A percentile compares a stretch with the other conserved stretches of the same genome.
These are phyloP conservation scores for Galerina marginata DNA, from an alignment of 768 basidiomycete species.

Conservation along the genomic window DNA sequence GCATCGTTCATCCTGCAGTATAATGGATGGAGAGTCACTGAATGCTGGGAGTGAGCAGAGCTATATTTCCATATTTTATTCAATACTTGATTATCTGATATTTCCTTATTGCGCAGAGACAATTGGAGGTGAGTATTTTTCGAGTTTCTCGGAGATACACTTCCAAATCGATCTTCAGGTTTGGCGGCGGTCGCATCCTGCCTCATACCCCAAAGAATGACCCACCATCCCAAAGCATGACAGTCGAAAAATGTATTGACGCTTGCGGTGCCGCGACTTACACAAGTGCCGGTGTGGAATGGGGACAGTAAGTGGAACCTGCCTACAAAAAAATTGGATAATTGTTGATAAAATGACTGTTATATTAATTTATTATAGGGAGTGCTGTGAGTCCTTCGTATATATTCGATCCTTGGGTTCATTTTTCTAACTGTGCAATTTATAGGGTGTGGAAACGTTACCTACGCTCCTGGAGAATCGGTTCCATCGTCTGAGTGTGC, in stretches of 20 bases:
- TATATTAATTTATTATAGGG: neutral
- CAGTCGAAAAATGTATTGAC: slow-evolving; percentile 17
- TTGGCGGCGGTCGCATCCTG: slow-evolving; percentile 9
- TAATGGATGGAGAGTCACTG: slow-evolving; percentile 11
- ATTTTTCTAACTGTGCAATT: neutral
- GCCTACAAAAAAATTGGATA: no score
- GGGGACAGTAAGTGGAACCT: slow-evolving; percentile 9
- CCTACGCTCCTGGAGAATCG: slow-evolving; percentile 14
- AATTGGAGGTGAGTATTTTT: neutral
- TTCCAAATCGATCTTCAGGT: neutral
- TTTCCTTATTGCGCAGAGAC: slow-evolving; percentile 1
- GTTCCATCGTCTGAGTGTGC: slow-evolving; percentile 3
- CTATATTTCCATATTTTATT: neutral
- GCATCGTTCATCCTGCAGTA: slow-evolving; percentile 10
- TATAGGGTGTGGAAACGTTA: slow-evolving; percentile 12
- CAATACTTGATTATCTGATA: neutral
- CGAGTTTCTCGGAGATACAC: neutral
- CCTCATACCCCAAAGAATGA: slow-evolving; percentile 6
- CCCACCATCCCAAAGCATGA: slow-evolving; percentile 18
- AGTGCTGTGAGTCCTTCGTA: slow-evolving; percentile 8
- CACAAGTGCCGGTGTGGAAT: slow-evolving; percentile 17
- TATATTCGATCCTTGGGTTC: neutral
- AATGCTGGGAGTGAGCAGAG: slow-evolving; percentile 13
- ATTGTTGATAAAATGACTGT: no score
- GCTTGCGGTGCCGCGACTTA: slow-evolving; percentile 14